Evolutionary conservation across 1,284 basidiomycete species (phyloP).

Genomic region (Ustilago loliicola): DNA sequence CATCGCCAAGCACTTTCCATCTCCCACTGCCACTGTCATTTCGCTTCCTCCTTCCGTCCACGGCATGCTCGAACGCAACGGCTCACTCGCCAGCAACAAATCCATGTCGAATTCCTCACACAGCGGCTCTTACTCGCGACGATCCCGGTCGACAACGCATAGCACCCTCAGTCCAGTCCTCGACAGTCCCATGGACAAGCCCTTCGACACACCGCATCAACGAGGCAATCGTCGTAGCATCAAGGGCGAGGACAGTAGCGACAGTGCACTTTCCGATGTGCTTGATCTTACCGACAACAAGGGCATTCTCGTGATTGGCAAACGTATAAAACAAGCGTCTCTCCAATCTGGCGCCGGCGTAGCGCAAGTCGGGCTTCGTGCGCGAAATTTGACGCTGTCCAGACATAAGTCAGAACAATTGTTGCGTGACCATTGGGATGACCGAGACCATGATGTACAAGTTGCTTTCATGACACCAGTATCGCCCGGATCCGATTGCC

Average conservation of each 20-base stretch:
- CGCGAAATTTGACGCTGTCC: constrained; percentile 7
- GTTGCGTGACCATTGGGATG: background rate
- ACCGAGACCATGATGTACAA: background rate
- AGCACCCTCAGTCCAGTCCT: constrained; percentile 10
- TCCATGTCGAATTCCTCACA: background rate
- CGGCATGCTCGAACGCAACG: background rate
- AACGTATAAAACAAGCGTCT: constrained; percentile 5
- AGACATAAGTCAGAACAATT: constrained; percentile 12
- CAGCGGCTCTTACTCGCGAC: background rate
- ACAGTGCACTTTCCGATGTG: constrained; percentile 37
- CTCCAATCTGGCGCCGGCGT: constrained; percentile 3
- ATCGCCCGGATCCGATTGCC: constrained; percentile 10
- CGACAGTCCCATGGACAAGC: background rate
- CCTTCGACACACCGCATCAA: background rate
- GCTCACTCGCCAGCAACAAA: constrained; percentile 4
- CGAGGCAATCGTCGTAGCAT: background rate
- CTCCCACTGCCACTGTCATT: constrained; percentile 12
- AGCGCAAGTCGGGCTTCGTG: constrained; percentile 31
- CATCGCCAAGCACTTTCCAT: constrained; percentile 32
- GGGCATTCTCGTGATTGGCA: constrained; percentile 15
- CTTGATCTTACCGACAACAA: constrained; percentile 31
- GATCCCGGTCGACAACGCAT: background rate
- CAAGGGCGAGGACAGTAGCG: constrained; percentile 25
- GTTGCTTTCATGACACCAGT: background rate
- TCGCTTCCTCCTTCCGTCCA: background rate